Percentiles rank a stretch among this genome's conserved stretches.
These are phyloP conservation scores for Penicillium decumbens DNA, from an alignment of 2,329 filamentous ascomycete species.

Conservation along the genomic window DNA sequence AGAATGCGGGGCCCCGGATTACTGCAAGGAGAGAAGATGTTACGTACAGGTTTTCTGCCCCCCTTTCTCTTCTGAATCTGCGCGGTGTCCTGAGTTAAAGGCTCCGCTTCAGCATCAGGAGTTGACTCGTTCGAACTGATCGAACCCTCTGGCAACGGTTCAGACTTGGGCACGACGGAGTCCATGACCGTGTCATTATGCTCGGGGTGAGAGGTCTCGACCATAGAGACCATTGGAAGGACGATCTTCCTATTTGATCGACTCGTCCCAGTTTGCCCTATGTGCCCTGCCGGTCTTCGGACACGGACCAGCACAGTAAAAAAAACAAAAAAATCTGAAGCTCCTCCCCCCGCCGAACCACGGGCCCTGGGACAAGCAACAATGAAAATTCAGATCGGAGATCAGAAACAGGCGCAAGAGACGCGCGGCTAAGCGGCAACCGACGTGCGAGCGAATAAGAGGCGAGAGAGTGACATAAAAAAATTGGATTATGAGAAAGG, in stretches of 20 bases:
- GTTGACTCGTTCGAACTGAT: conserved; percentile 45
- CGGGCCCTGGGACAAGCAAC: conserved; percentile 4
- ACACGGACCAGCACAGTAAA: conserved; percentile 4
- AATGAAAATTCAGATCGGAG: conserved; percentile 5
- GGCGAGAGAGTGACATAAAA: conserved; percentile 38
- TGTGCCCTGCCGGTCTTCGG: conserved; percentile 2
- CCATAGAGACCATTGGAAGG: conserved; percentile 44
- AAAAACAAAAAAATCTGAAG: neutral
- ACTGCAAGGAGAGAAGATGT: conserved; percentile 14
- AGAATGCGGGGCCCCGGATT: conserved; percentile 33
- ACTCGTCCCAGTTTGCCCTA: neutral
- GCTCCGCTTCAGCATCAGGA: conserved; percentile 43
- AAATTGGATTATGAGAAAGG: conserved; percentile 29
- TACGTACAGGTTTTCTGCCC: conserved; percentile 87
- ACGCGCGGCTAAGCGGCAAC: conserved; percentile 40
- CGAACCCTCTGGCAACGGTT: conserved; percentile 41
- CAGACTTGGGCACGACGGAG: conserved; percentile 40
- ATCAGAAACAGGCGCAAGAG: conserved; percentile 26
- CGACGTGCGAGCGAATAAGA: conserved; percentile 37
- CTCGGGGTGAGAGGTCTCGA: conserved; percentile 37
- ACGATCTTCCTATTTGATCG: neutral
- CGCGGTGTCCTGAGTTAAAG: conserved; percentile 40
- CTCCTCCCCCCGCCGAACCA: conserved; percentile 13
- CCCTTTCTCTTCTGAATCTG: conserved; percentile 85
- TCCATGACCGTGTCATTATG: conserved; percentile 42